Conservation (phyloP, 441 rosid species). For the Adansonia gregorii region DNA sequence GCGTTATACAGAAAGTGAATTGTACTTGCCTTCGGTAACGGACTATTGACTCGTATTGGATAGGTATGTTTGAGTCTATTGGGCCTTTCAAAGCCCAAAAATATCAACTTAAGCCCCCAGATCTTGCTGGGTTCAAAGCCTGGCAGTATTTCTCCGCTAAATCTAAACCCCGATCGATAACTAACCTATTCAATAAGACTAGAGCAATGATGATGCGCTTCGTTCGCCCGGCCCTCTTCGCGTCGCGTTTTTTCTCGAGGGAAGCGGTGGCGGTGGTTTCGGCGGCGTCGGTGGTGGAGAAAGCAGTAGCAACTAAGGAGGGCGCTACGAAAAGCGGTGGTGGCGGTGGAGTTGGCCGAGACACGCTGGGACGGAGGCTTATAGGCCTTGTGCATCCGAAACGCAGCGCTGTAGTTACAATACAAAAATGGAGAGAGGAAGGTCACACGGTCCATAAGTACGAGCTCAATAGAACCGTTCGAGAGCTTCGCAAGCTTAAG, state of each 20-base stretch:
- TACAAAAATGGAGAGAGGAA: conserved; percentile 79
- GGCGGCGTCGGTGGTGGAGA: conserved; percentile 29
- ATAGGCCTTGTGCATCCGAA: conserved; percentile 41
- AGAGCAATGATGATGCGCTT: conserved; percentile 42
- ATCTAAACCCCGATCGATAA: background rate
- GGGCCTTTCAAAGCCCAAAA: background rate
- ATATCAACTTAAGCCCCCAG: background rate
- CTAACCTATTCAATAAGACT: background rate
- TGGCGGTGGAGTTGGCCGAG: background rate
- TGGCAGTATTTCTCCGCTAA: background rate
- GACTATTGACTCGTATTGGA: background rate
- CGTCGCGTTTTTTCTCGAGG: conserved; percentile 51
- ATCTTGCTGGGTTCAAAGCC: background rate
- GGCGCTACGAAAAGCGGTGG: background rate
- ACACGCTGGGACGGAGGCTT: background rate
- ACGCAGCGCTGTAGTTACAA: conserved; percentile 76
- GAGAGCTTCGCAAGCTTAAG: conserved; percentile 85
- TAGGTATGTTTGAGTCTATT: background rate
- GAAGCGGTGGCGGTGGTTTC: conserved; percentile 31
- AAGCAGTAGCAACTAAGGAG: conserved; percentile 3
- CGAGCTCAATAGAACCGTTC: conserved; percentile 68
- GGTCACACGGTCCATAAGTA: conserved; percentile 73
- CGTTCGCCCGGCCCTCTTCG: conserved; percentile 41
- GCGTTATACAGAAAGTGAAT: background rate
- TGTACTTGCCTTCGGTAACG: background rate